These are phyloP conservation scores for Yamadazyma songkhlaensis DNA, from an alignment of 1,139 yeast genomes.

Conservation along the genomic window DNA sequence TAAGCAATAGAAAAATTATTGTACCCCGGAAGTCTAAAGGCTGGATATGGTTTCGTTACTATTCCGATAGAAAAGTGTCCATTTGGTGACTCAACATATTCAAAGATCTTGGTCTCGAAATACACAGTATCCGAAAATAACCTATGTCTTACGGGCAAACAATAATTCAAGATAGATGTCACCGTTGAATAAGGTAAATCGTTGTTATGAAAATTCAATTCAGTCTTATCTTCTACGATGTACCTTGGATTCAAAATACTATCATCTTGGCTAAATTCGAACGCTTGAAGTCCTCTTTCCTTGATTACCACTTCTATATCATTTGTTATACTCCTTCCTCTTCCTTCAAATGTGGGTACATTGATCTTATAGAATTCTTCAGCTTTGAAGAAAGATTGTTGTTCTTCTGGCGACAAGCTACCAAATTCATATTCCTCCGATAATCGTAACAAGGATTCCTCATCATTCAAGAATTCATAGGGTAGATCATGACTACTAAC, in stretches of 20 bases:
- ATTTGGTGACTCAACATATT: conserved; percentile 39
- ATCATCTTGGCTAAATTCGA: conserved; percentile 38
- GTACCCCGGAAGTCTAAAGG: conserved; percentile 81
- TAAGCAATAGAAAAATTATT: conserved; percentile 82
- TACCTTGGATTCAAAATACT: conserved; percentile 30
- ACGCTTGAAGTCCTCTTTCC: conserved; percentile 42
- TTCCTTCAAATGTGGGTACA: conserved; percentile 33
- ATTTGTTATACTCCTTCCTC: conserved; percentile 33
- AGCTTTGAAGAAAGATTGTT: conserved; percentile 31
- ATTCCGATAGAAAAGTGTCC: conserved; percentile 71
- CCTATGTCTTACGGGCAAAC: conserved; percentile 60
- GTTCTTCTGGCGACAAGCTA: conserved; percentile 43
- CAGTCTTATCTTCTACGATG: conserved; percentile 62
- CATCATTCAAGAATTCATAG: conserved; percentile 42
- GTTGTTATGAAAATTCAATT: conserved; percentile 49
- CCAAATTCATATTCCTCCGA: conserved; percentile 40
- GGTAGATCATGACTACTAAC: conserved; percentile 26
- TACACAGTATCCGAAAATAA: conserved; percentile 59
- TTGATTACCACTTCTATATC: conserved; percentile 32
- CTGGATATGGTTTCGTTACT: conserved; percentile 84
- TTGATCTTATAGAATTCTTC: conserved; percentile 31
- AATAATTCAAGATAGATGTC: conserved; percentile 52
- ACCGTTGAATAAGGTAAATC: conserved; percentile 46
- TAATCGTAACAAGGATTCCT: conserved; percentile 33
- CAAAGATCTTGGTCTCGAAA: conserved; percentile 68